phyloP scores from a whole-genome alignment of 2,329 filamentous ascomycete species.

The Hypoxylon sp. region DNA sequence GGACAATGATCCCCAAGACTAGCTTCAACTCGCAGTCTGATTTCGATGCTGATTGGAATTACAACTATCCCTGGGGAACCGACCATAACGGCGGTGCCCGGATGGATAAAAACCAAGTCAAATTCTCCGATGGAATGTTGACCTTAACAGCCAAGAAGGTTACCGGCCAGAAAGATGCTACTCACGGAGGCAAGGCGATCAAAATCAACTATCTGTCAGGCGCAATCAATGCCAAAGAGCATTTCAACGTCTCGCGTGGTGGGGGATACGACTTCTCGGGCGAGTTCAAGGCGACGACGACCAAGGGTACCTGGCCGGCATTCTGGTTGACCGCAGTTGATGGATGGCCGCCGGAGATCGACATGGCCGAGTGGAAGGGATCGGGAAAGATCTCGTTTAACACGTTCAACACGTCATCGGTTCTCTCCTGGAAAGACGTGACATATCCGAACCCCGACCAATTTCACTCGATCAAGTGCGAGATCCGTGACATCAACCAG shows the following conservation, averaged over 20 bases:
- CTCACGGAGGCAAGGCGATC: slow-evolving; percentile 58
- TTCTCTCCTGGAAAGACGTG: slow-evolving; percentile 64
- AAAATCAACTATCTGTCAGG: slow-evolving; percentile 69
- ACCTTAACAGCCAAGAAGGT: slow-evolving; percentile 65
- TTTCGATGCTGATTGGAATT: slow-evolving; percentile 64
- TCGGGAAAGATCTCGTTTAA: slow-evolving; percentile 70
- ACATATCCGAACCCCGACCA: slow-evolving; percentile 61
- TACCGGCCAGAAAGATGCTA: slow-evolving; percentile 58
- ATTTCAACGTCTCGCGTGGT: slow-evolving; percentile 58
- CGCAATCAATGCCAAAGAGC: slow-evolving; percentile 58
- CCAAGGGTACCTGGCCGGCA: slow-evolving; percentile 69
- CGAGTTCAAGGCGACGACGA: slow-evolving; percentile 59
- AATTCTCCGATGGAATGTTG: slow-evolving; percentile 59
- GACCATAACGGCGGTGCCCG: slow-evolving; percentile 71
- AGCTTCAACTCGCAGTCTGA: slow-evolving; percentile 58
- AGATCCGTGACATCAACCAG: slow-evolving; percentile 67
- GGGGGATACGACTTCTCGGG: slow-evolving; percentile 61
- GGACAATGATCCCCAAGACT: slow-evolving; percentile 58
- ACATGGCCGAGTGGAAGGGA: slow-evolving; percentile 75
- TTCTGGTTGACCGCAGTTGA: slow-evolving; percentile 71
- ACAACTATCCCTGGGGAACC: slow-evolving; percentile 71
- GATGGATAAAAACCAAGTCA: slow-evolving; percentile 65
- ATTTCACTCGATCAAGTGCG: slow-evolving; percentile 67
- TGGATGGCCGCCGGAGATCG: slow-evolving; percentile 72
- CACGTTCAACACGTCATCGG: slow-evolving; percentile 60